Conservation (phyloP, 768 basidiomycete species). For the Rhodocollybia butyracea region DNA sequence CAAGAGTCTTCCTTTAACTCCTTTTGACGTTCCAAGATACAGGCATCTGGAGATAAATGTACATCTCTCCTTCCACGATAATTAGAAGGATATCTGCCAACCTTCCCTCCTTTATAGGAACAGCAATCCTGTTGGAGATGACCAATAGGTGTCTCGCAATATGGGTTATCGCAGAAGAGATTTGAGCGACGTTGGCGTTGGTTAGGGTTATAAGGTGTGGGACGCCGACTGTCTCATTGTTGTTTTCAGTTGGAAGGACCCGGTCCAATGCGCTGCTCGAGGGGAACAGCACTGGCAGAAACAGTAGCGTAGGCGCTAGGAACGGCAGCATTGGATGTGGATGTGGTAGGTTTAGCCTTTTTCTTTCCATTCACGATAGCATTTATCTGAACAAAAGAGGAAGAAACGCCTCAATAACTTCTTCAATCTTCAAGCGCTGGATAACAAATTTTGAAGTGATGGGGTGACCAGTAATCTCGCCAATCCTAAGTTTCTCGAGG, state of each 20-base stretch:
- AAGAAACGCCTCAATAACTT: not conserved
- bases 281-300: not conserved
- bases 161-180: constrained; percentile 12
- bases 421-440: not conserved
- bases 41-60: constrained; percentile 10
- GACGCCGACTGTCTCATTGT: not conserved
- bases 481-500: not conserved
- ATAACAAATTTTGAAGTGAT: not conserved
- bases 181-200: not conserved
- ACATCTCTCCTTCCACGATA: constrained; percentile 8
- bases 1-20: not conserved
- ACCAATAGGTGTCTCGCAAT: constrained; percentile 17
- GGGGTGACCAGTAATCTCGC: not conserved
- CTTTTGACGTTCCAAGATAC: constrained; percentile 8
- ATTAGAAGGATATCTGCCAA: constrained; percentile 19
- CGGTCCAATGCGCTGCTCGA: too few relatives aligned
- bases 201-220: not conserved
- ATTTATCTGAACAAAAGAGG: not conserved
- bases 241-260: not conserved
- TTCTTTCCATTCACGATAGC: not conserved
- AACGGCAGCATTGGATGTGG: not conserved
- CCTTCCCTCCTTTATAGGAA: constrained; percentile 25
- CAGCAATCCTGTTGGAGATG: constrained; percentile 22
- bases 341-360: not conserved
- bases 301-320: not conserved